phyloP scores from a whole-genome alignment of 768 basidiomycete species.

The Tubosaeta sp. region DNA sequence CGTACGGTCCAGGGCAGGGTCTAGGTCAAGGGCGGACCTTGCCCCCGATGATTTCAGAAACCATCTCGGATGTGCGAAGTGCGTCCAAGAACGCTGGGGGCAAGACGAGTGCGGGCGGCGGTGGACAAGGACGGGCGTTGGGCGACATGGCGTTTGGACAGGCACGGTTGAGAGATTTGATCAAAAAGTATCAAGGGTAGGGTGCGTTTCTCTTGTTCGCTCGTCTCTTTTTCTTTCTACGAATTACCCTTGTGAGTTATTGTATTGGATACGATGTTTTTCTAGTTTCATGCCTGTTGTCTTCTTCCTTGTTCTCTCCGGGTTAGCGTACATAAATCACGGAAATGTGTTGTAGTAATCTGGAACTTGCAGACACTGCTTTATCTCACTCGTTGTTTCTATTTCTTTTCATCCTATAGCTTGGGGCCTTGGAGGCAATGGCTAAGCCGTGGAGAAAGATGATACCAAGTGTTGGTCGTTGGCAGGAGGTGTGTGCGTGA shows the following conservation, averaged over 20 bases:
- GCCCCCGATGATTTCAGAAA: conserved; percentile 36
- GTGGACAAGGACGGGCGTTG: conserved; percentile 12
- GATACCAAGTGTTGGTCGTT: too few relatives aligned
- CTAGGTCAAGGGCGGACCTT: conserved; percentile 12
- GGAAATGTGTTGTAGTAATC: conserved; percentile 7
- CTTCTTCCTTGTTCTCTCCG: neutral
- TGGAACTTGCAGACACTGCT: neutral
- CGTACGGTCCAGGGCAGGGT: conserved; percentile 16
- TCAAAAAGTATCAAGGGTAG: conserved; percentile 71
- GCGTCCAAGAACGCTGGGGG: conserved; percentile 7
- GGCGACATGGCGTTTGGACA: conserved; percentile 71
- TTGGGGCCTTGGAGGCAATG: too few relatives aligned
- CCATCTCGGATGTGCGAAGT: conserved; percentile 16
- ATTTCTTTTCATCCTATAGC: neutral
- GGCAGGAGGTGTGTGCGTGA: too few relatives aligned
- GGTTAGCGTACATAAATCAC: neutral
- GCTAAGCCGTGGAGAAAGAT: too few relatives aligned
- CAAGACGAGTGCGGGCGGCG: conserved; percentile 1
- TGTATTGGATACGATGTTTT: neutral
- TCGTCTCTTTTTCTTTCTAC: neutral
- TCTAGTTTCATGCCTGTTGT: neutral
- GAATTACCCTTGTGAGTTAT: neutral
- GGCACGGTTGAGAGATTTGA: conserved; percentile 70
- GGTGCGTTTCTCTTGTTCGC: neutral
- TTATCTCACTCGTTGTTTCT: neutral